Base-by-base conservation (phyloP, 2,329 filamentous ascomycete genomes). In the Calonectria ilicicola region DNA sequence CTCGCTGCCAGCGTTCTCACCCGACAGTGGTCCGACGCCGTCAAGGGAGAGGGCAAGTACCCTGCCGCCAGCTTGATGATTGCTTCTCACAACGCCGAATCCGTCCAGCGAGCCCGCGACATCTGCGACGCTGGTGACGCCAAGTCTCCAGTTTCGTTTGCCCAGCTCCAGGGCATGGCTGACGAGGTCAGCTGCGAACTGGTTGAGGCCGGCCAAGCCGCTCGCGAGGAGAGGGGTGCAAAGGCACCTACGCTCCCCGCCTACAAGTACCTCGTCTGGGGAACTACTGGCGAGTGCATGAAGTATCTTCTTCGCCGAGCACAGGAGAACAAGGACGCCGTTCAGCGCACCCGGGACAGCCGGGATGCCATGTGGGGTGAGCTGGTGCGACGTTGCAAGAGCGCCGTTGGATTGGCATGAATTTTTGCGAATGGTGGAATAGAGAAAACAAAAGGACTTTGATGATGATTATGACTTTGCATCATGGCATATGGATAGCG, bases 161-260 rank as follows among this genome's bases (percentile, higher is more conserved):
- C 94, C 3, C 96, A 98, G 85, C 90, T 98, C 1, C 94, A 96
- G 86, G 96, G 96, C 47, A 98, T 98, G 96, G 96, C 96, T 1
- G 96, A 98, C 78, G 96, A 98, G 81, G 92, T 98, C 65, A 95
- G 93, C 82, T 92, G 91, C 81, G 90, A 91, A 81, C 84, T 93
- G 17, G 83, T 85, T 38, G 82, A 85, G 74, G 83, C 84, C 12
- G 80, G 81, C 66, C 80, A 80, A 65, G 77, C 80, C 3, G 80
- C 83, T 44, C 75, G 79, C 19, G 73, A 76, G 64, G 75, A 75
- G 53, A 75, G 73, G 85, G 76, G 74, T 21, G 67, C 72, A 65
- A 76, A 76, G 68, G 72, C 76, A 12, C 67, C 77, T 17, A 73
- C 77, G 9, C 86, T 93, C 47, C 88, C 93, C 21, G 92, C 93